Evolutionary conservation across 1,284 basidiomycete genomes (phyloP).

Genomic region (Tetrapyrgos nigripes): DNA sequence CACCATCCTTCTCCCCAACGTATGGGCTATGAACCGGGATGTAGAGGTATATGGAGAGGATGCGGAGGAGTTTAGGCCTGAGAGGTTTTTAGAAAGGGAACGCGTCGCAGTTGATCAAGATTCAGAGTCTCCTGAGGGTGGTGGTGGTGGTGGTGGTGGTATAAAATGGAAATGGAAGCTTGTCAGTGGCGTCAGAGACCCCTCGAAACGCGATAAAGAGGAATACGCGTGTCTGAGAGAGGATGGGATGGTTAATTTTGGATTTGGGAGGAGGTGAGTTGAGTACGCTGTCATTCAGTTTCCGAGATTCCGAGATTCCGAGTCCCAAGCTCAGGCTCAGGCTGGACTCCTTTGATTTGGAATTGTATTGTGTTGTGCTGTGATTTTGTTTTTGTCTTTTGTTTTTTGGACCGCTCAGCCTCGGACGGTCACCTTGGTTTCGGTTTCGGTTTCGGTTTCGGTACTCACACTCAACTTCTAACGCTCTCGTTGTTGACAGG

Average conservation of each 20-base stretch:
- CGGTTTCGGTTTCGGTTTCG: neutral
- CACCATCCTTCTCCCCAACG: conserved; percentile 17
- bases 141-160: neutral
- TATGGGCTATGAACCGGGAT: conserved; percentile 22
- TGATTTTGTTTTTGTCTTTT: no score
- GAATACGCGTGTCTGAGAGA: no score
- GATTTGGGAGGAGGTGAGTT: conserved; percentile 12
- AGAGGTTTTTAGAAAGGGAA: conserved; percentile 20
- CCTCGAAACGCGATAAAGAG: neutral
- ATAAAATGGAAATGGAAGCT: neutral
- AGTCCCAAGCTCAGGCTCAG: no score
- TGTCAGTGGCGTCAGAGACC: neutral
- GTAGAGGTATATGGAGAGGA: conserved; percentile 16
- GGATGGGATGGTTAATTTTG: conserved; percentile 3
- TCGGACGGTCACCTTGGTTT: no score
- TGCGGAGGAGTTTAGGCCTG: conserved; percentile 22
- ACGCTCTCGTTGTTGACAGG: conserved; percentile 14
- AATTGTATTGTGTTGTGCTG: no score
- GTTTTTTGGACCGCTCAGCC: no score
- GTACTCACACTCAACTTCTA: no score
- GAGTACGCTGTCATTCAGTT: no score
- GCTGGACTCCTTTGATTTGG: no score
- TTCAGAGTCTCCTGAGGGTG: neutral
- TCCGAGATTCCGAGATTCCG: no score
- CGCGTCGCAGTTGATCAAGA: no score